Base-by-base conservation (phyloP, 2,329 filamentous ascomycete species). In the Scolecobasidium constrictum region DNA sequence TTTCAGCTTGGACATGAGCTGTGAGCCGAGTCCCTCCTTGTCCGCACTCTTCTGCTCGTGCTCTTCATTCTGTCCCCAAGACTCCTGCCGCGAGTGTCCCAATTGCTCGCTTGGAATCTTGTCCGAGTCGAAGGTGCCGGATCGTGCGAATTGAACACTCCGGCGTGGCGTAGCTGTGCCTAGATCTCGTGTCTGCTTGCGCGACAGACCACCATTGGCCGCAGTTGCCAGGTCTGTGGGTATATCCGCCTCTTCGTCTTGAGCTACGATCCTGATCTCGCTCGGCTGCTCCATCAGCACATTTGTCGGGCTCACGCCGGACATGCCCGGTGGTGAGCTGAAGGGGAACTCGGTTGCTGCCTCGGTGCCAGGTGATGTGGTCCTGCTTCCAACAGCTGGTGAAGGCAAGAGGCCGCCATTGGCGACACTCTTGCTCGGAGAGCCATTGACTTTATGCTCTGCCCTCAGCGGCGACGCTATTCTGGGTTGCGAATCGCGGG, bases 1-100 rank as follows among this genome's bases (percentile, higher is more conserved):
- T 56, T 83, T 86, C 48, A 94, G 62, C 58, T 83, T 87, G 15
- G 81, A 81, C 62, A 94, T 86, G 49, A 93, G 72, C 18, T 81
- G 81, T 17, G 75, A 73, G 43, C 73, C 67, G 12, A 26, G 38
- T 17, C 21, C 55, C 68, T 46, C 72, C 70, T 54, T 44, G 52
- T 31, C 26, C n/a, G 26, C 26, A 9, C 26, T n/a, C n/a, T 50
- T 31, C 35, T 35, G 11, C 17, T 74, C 73, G 59, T 84, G 83
- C n/a, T 63, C 69, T 40, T 83, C 78, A 36, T 70, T 69, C 0
- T 52, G 58, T 21, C 83, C 78, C 65, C 74, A 74, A 3, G 83
- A 86, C 23, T 75, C 72, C 35, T 81, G 72, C 46, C 78, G 71
- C 22, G 72, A 75, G 49, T 78, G 75, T 33, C 26, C 17, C 11